Conservation (phyloP, 768 basidiomycete genomes). For the Clitopilus passeckerianus region DNA sequence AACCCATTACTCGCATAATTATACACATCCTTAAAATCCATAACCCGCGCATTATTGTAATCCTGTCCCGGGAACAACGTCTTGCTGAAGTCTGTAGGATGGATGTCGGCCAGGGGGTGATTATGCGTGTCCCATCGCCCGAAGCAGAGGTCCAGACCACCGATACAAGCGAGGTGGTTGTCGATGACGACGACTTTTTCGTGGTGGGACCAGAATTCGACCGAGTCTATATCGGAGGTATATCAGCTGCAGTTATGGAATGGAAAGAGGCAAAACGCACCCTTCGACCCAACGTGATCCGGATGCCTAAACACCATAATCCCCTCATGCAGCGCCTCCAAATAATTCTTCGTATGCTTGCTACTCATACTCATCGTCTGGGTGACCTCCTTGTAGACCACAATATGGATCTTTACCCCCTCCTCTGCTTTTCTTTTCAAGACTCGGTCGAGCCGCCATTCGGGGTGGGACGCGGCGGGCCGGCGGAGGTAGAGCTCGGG, state of each 20-base stretch:
- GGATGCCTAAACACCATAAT: slow-evolving; percentile 89
- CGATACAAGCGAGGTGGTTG: slow-evolving; percentile 80
- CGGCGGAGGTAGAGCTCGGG: slow-evolving; percentile 94
- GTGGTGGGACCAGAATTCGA: slow-evolving; percentile 91
- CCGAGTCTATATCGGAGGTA: slow-evolving; percentile 45
- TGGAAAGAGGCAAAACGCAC: slow-evolving; percentile 23
- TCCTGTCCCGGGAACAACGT: slow-evolving; percentile 94
- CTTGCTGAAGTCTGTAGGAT: slow-evolving; percentile 77
- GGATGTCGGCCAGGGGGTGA: slow-evolving; percentile 88
- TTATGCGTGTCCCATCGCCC: slow-evolving; percentile 95
- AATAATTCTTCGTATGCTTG: slow-evolving; percentile 66
- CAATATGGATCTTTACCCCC: slow-evolving; percentile 87
- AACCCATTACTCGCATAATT: slow-evolving; percentile 70
- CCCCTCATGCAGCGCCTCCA: slow-evolving; percentile 84
- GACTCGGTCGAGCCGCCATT: slow-evolving; percentile 86
- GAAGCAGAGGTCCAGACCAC: slow-evolving; percentile 94
- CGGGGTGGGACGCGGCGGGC: slow-evolving; percentile 77
- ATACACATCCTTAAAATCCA: slow-evolving; percentile 82
- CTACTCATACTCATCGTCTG: slow-evolving; percentile 90
- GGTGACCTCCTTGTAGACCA: slow-evolving; percentile 95
- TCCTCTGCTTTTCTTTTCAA: slow-evolving; percentile 85
- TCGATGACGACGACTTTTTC: slow-evolving; percentile 92
- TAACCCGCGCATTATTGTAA: slow-evolving; percentile 85
- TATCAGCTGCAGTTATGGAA: not conserved
- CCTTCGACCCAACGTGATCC: slow-evolving; percentile 81